Evolutionary conservation across 2,329 filamentous ascomycete species (phyloP).

Genomic region (Xylaria sp.): DNA sequence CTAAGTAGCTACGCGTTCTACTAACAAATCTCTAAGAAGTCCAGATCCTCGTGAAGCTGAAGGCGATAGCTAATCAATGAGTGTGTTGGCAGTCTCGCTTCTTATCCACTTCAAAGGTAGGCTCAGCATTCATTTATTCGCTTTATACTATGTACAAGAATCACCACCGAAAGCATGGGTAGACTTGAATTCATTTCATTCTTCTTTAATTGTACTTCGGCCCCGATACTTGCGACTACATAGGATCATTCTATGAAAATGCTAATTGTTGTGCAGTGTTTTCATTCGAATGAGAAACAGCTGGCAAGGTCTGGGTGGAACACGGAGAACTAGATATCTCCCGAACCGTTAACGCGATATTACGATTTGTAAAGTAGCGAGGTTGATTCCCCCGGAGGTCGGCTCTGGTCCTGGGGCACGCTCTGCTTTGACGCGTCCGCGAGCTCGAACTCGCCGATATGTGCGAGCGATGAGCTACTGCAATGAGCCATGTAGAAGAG

Average conservation of each 20-base stretch:
- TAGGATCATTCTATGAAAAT: no score
- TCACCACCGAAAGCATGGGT: no score
- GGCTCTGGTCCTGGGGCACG: neutral
- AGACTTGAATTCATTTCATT: no score
- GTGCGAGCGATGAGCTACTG: slow-evolving; percentile 37
- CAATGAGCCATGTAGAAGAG: slow-evolving; percentile 54
- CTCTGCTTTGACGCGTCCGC: slow-evolving; percentile 18
- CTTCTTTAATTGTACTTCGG: no score
- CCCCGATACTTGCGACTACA: no score
- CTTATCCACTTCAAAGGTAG: no score
- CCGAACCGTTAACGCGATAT: neutral
- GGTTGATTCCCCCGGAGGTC: neutral
- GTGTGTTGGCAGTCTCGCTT: no score
- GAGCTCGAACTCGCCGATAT: slow-evolving; percentile 44
- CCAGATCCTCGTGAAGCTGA: neutral
- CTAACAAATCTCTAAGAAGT: neutral
- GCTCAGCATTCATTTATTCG: no score
- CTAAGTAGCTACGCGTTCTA: neutral
- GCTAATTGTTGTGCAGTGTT: no score
- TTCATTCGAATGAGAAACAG: neutral
- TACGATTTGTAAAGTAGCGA: neutral
- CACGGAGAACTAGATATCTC: neutral
- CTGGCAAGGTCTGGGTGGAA: neutral
- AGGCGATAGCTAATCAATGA: neutral
- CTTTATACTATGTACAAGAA: no score